A percentile compares a stretch with the other conserved stretches of the same genome.
These are phyloP conservation scores for Nicotiana attenuata DNA, from an alignment of 257 asterid species.

Conservation along the genomic window DNA sequence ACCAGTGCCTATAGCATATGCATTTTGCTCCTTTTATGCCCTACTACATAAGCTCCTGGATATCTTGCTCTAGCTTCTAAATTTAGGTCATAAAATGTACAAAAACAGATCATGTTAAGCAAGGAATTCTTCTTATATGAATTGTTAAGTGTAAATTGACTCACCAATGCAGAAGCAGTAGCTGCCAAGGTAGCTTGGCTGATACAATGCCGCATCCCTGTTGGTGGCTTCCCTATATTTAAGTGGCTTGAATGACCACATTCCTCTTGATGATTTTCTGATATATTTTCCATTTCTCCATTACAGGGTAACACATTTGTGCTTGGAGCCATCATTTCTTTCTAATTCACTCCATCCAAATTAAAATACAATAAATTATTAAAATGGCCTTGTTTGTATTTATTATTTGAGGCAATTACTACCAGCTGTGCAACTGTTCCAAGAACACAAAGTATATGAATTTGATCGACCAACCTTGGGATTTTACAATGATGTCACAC, in stretches of 20 bases:
- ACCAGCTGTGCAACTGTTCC: conserved; percentile 18
- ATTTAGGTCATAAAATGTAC: not conserved
- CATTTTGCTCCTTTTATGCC: not conserved
- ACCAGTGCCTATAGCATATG: not conserved
- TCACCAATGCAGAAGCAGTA: conserved; percentile 43
- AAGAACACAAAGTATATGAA: not conserved
- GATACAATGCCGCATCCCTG: conserved; percentile 77
- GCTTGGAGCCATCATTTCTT: conserved; percentile 47
- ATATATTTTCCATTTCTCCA: conserved; percentile 32
- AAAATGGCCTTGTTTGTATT: not conserved
- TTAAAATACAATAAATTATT: not conserved
- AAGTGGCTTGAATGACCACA: conserved; percentile 33
- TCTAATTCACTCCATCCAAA: conserved; percentile 18
- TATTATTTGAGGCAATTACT: not conserved
- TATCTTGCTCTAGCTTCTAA: not conserved
- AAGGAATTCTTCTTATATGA: not conserved
- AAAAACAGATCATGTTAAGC: not conserved
- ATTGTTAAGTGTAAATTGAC: conserved; percentile 17
- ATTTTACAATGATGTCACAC: conserved; percentile 16
- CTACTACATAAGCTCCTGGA: not conserved
- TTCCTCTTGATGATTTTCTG: conserved; percentile 32
- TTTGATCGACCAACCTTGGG: not conserved
- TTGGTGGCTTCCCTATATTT: conserved; percentile 62
- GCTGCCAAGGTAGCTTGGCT: conserved; percentile 72
- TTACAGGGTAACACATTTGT: conserved; percentile 28